Evolutionary conservation across 78 protist genomes (phyloP).

Genomic region (Planoprotostelium fungivorum): DNA sequence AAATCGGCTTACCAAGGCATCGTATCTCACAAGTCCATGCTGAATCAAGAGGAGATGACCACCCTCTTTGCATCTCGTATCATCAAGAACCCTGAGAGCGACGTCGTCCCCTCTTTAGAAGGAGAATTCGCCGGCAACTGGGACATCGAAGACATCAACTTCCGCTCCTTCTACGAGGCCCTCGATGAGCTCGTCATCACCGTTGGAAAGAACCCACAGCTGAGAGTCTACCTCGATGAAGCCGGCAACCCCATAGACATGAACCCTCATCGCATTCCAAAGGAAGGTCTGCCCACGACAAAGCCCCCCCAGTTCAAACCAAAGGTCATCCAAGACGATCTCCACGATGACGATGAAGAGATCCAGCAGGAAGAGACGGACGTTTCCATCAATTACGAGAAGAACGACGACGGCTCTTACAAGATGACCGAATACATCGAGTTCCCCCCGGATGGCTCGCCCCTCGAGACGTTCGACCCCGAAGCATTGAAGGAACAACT

Average conservation of each 20-base stretch:
- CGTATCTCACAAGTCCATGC: neutral
- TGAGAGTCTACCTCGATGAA: neutral
- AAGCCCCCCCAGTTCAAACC: neutral
- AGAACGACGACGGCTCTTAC: neutral
- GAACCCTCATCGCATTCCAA: neutral
- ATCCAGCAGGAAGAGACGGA: neutral
- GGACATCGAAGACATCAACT: neutral
- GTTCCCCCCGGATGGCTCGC: neutral
- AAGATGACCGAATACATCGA: neutral
- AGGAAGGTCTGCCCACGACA: neutral
- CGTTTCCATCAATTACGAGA: neutral
- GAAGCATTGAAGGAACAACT: neutral
- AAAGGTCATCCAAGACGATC: neutral
- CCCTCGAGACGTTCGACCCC: neutral
- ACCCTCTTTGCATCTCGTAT: neutral
- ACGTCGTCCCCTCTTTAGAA: neutral
- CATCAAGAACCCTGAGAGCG: neutral
- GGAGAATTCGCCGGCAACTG: neutral
- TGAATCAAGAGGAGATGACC: neutral
- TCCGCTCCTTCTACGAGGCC: neutral
- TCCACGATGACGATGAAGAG: neutral
- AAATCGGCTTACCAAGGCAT: neutral
- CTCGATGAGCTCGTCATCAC: neutral
- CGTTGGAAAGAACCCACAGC: neutral
- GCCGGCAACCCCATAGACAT: neutral